Percentiles rank a stretch among this genome's conserved stretches.
These are phyloP conservation scores for Kodamaea ohmeri DNA, from an alignment of 1,139 yeast genomes.

Conservation along the genomic window DNA sequence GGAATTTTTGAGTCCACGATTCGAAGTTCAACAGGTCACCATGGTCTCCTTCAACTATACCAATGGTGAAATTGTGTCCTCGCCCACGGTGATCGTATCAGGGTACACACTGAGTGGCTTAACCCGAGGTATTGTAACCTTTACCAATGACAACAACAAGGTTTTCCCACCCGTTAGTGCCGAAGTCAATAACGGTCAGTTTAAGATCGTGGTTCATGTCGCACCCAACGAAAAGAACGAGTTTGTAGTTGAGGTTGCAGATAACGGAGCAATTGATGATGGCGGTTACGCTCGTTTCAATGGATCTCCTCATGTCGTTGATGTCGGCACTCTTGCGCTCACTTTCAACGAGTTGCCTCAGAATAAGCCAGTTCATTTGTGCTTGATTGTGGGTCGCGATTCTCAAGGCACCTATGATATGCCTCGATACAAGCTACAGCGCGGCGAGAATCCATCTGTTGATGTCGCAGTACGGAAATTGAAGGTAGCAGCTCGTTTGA, in stretches of 20 bases:
- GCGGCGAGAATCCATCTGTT: slow-evolving; percentile 66
- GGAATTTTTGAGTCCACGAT: background rate
- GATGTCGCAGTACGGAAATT: slow-evolving; percentile 74
- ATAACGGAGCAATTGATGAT: slow-evolving; percentile 25
- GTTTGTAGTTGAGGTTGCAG: slow-evolving; percentile 30
- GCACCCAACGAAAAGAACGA: slow-evolving; percentile 57
- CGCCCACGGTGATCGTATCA: slow-evolving; percentile 40
- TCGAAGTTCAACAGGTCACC: background rate
- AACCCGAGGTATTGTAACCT: slow-evolving; percentile 28
- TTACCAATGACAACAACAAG: slow-evolving; percentile 39
- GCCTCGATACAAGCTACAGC: slow-evolving; percentile 50
- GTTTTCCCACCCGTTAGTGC: slow-evolving; percentile 69
- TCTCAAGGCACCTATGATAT: slow-evolving; percentile 73
- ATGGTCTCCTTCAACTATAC: slow-evolving; percentile 25
- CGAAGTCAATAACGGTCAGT: slow-evolving; percentile 67
- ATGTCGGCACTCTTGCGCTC: slow-evolving; percentile 31
- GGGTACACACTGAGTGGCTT: slow-evolving; percentile 26
- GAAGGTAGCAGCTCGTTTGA: slow-evolving; percentile 81
- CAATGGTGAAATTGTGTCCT: slow-evolving; percentile 39
- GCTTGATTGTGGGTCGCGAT: slow-evolving; percentile 74
- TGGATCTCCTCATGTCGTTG: slow-evolving; percentile 20
- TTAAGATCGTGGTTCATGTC: slow-evolving; percentile 73
- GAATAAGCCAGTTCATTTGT: slow-evolving; percentile 79
- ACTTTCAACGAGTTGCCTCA: slow-evolving; percentile 58
- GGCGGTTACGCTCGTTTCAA: slow-evolving; percentile 31